A percentile compares a stretch with the other conserved stretches of the same genome.
phyloP scores from a whole-genome alignment of 140 eudicot species.

The Erigeron philadelphicus region DNA sequence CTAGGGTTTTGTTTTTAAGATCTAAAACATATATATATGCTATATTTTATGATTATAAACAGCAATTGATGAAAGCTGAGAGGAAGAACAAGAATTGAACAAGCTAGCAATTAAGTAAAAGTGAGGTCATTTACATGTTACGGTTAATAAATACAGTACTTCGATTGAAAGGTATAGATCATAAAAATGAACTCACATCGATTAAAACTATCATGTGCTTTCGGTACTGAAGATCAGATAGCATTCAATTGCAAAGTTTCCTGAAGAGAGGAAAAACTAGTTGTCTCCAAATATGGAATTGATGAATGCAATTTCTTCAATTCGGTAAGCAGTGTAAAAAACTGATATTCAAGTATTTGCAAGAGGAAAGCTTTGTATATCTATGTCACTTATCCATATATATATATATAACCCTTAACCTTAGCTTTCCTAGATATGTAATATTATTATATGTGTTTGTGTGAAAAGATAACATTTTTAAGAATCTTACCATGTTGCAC shows the following conservation, averaged over 20 bases:
- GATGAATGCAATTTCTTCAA: constrained; percentile 32
- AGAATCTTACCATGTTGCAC: constrained; percentile 63
- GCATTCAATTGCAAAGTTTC: constrained; percentile 31
- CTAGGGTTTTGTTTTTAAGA: constrained; percentile 35
- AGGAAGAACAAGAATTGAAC: constrained; percentile 8
- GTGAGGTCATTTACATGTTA: constrained; percentile 16
- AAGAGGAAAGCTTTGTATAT: constrained; percentile 22
- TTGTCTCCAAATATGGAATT: constrained; percentile 14
- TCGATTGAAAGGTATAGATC: constrained; percentile 22
- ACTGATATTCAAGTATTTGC: constrained; percentile 24
- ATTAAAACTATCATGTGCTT: constrained; percentile 30
- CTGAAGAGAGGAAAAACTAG: constrained; percentile 21
- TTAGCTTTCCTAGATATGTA: constrained; percentile 2
- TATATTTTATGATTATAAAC: constrained; percentile 11
- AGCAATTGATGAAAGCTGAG: constrained; percentile 22
- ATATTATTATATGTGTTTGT: constrained; percentile 12
- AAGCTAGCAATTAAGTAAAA: constrained; percentile 4
- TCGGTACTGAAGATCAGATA: constrained; percentile 33
- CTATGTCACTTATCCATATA: constrained; percentile 14
- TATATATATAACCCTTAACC: neutral
- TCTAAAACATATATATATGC: constrained; percentile 14
- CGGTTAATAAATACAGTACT: constrained; percentile 22
- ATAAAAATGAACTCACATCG: constrained; percentile 30
- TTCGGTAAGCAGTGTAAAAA: constrained; percentile 12
- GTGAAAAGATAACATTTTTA: constrained; percentile 34